These are phyloP conservation scores for Solanum lycopersicoides DNA, from an alignment of 257 asterid species.

Conservation along the genomic window DNA sequence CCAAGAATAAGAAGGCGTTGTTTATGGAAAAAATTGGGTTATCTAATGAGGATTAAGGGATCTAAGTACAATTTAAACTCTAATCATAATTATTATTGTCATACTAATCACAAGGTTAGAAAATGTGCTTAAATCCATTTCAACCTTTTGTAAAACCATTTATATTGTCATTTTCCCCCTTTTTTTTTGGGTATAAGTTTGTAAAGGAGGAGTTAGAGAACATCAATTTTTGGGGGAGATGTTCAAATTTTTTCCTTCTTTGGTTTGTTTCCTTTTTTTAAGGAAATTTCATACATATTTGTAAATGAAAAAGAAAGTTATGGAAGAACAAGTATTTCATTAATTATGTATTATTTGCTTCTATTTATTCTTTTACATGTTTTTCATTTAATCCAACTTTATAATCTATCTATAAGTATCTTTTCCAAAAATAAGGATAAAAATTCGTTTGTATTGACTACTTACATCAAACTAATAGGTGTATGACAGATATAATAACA, in stretches of 20 bases:
- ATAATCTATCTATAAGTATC: neutral
- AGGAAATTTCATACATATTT: neutral
- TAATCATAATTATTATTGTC: slow-evolving; percentile 54
- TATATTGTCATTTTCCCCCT: neutral
- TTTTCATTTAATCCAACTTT: neutral
- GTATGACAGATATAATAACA: neutral
- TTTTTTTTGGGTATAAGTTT: neutral
- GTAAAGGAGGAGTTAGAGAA: slow-evolving; percentile 3
- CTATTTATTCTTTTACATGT: neutral
- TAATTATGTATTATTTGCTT: neutral
- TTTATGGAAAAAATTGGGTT: slow-evolving; percentile 54
- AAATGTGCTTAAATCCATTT: slow-evolving; percentile 17
- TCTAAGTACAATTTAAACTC: slow-evolving; percentile 42
- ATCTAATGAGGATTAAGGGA: slow-evolving; percentile 43
- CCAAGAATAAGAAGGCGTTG: slow-evolving; percentile 52
- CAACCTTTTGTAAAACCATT: neutral
- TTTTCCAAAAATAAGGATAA: neutral
- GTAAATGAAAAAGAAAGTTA: neutral
- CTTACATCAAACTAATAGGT: neutral
- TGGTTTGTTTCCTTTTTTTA: neutral
- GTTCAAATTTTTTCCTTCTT: neutral
- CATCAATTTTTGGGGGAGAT: neutral
- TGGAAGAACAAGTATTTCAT: neutral
- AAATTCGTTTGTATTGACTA: neutral
- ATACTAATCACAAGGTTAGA: slow-evolving; percentile 22